Percentiles rank a stretch among this genome's conserved stretches.
phyloP scores from a whole-genome alignment of 306 rosid genomes.

The Ormosia semicastrata region DNA sequence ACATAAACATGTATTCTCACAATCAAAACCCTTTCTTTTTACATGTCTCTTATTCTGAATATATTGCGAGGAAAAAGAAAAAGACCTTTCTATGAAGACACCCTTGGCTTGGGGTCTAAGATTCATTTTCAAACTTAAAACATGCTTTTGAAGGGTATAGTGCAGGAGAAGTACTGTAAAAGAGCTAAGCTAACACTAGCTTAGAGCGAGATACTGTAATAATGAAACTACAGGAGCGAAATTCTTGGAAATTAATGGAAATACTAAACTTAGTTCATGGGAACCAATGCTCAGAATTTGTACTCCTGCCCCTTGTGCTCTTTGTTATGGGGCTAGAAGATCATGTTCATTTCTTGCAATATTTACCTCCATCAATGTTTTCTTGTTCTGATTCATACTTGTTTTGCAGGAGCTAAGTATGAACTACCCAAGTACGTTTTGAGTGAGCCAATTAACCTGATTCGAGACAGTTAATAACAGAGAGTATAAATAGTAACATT shows the following conservation, averaged over 20 bases:
- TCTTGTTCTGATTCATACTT: conserved; percentile 19
- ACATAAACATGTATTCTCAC: conserved; percentile 5
- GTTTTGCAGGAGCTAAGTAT: conserved; percentile 85
- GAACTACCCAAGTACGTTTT: conserved; percentile 95
- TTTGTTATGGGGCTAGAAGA: not conserved
- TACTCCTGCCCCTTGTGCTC: not conserved
- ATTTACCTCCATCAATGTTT: not conserved
- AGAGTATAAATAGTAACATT: conserved; percentile 38
- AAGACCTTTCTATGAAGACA: not conserved
- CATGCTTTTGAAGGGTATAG: not conserved
- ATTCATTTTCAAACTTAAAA: conserved; percentile 14
- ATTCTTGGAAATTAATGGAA: not conserved
- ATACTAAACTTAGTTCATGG: not conserved
- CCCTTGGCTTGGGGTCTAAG: conserved; percentile 2
- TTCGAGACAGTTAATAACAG: conserved; percentile 56
- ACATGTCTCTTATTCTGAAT: not conserved
- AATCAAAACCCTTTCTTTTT: not conserved
- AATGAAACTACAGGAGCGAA: not conserved
- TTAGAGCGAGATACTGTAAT: not conserved
- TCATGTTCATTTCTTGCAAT: not conserved
- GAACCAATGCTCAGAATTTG: not conserved
- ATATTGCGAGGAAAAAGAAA: not conserved
- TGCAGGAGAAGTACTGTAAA: not conserved
- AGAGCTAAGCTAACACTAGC: not conserved
- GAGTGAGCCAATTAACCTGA: conserved; percentile 98